These are phyloP conservation scores for Fusarium sp. DNA, from an alignment of 2,329 filamentous ascomycete species.

Conservation along the genomic window DNA sequence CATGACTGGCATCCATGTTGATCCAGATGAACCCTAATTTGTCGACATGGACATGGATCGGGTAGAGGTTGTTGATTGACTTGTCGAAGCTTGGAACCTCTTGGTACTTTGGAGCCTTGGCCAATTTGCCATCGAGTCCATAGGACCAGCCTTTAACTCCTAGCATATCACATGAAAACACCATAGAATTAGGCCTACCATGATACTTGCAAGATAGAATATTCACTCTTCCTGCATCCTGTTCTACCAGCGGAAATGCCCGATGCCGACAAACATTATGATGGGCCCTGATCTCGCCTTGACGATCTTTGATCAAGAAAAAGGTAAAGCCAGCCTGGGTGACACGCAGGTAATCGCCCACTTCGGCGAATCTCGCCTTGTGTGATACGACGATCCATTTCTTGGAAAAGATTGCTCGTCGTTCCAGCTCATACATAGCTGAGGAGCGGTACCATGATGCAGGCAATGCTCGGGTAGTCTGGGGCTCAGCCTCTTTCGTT, in stretches of 20 bases:
- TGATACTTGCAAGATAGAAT: background rate
- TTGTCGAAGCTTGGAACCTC: background rate
- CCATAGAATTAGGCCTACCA: background rate
- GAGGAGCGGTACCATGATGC: background rate
- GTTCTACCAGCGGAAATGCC: background rate
- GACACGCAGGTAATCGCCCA: background rate
- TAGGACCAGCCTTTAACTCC: background rate
- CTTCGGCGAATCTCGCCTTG: rapidly evolving
- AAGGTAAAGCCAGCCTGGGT: background rate
- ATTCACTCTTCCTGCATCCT: background rate
- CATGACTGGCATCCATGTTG: background rate
- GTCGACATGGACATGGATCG: background rate
- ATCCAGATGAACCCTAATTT: background rate
- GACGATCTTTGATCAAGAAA: background rate
- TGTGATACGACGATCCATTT: background rate
- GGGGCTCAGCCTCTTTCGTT: background rate
- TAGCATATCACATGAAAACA: too few relatives aligned
- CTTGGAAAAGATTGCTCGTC: background rate
- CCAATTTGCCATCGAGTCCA: background rate
- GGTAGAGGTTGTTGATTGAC: background rate
- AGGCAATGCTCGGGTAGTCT: background rate
- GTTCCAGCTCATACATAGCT: background rate
- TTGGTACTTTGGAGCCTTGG: background rate
- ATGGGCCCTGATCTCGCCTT: background rate
- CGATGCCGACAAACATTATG: background rate